phyloP scores from a whole-genome alignment of 2,329 filamentous ascomycete genomes.

The Claviceps digitariae region DNA sequence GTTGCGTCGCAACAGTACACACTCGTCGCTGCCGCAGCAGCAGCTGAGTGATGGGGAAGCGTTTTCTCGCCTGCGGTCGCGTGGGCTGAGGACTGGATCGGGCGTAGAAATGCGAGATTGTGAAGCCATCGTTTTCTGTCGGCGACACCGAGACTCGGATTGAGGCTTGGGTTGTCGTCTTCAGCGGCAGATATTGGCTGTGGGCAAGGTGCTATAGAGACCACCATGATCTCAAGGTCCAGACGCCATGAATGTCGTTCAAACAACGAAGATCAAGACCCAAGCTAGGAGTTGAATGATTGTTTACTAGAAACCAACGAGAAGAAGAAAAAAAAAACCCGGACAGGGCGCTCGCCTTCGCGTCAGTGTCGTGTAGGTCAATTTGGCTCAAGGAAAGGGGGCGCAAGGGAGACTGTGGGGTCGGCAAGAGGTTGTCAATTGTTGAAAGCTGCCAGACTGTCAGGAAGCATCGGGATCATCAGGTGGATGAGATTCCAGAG shows the following conservation, averaged over 20 bases:
- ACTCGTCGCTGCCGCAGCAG: conserved; percentile 76
- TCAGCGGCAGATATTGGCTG: not conserved
- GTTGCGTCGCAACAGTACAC: conserved; percentile 71
- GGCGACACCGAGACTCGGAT: conserved; percentile 4
- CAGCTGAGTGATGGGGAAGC: conserved; percentile 39
- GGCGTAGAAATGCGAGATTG: conserved; percentile 2
- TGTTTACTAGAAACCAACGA: not conserved
- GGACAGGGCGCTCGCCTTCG: not conserved
- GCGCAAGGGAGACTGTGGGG: not conserved
- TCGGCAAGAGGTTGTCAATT: not conserved
- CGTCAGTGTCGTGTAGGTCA: not conserved
- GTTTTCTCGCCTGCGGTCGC: conserved; percentile 11
- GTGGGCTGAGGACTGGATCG: conserved; percentile 12
- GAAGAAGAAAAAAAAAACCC: too few species aligned
- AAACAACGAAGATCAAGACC: not conserved
- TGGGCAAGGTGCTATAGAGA: not conserved
- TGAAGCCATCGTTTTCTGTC: conserved; percentile 4
- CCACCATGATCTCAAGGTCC: conserved; percentile 6
- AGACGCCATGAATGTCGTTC: not conserved
- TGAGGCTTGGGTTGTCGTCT: not conserved
- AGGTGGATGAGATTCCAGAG: not conserved
- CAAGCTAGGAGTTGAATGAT: not conserved
- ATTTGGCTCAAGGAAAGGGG: not conserved
- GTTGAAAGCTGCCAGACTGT: not conserved
- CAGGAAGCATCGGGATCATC: not conserved